Evolutionary conservation across 2,329 filamentous ascomycete genomes (phyloP), one percentile per base, ranked within the genome.

Genomic region (Colletotrichum costaricense): DNA sequence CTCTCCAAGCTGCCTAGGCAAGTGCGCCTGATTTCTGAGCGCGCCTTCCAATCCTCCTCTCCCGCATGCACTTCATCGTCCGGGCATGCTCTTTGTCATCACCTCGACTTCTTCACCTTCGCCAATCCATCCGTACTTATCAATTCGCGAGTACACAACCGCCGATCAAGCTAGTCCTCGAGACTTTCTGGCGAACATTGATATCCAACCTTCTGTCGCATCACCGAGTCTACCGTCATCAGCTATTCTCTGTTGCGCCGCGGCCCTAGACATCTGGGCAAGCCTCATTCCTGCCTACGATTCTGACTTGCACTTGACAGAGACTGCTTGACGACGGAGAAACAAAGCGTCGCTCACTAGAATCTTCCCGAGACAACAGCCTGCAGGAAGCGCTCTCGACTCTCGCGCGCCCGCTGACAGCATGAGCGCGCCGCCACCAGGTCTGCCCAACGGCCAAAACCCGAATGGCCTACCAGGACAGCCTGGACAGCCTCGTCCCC

Each of bases 381-480:
- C 49, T 9, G 35, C 57, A 28, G 2, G 22, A 12, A 30, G 9
- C 26, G 16, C 49, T 33, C 22, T 59, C 26, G 16, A 38, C 11
- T 38, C 57, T 16, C 35, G 24, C 35, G 19, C 38, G n/a, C 12
- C 58, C 28, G 30, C 64, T 56, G 55, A 66, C 76, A 81, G 60
- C n/a, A 88, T 88, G 87, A 88, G 83, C 78, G 83, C 82, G 54
- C 82, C 82, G 58, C 82, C 83, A 11, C 76, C 84, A 33, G 80
- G 80, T 35, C 74, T 77, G 71, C 78, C 77, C 54, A 79, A 78
- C 70, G 78, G 78, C 67, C 75, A 69, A 59, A 77, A 76, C 56
- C 78, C 79, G 46, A 84, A 83, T 77, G 82, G 82, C 68, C 72
- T 76, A 62, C 76, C 81, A 22, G 62, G n/a, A 12, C 62, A 64